Evolutionary conservation across 2,329 filamentous ascomycete genomes (phyloP).

Genomic region (Talaromyces sp.): DNA sequence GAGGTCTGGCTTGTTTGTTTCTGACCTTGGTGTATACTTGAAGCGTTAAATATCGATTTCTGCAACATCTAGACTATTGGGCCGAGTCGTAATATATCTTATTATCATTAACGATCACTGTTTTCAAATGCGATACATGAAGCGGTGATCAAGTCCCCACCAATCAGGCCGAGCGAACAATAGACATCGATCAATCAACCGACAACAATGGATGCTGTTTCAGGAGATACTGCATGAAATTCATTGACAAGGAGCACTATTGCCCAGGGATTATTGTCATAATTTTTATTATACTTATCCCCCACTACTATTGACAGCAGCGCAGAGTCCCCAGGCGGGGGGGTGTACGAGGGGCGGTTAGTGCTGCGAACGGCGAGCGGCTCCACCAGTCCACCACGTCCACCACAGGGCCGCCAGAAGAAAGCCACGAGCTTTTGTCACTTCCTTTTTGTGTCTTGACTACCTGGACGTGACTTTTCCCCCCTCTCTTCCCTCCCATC

Average conservation of each 20-base stretch:
- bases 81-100: background rate
- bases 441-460: background rate
- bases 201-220: background rate
- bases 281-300: background rate
- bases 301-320: too few species aligned
- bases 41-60: background rate
- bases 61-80: background rate
- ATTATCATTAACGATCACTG: background rate
- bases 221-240: background rate
- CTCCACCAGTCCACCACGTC: background rate
- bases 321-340: background rate
- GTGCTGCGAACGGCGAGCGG: background rate
- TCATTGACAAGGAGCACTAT: background rate
- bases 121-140: background rate
- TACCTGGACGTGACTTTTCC: background rate
- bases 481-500: background rate
- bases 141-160: background rate
- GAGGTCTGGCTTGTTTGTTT: too few species aligned
- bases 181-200: background rate
- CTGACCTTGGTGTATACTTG: background rate
- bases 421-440: background rate
- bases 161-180: background rate
- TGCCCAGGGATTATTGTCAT: background rate
- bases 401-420: background rate
- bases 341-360: background rate